Evolutionary conservation across 148 eudicot genomes (phyloP).

Genomic region (Tetragonia tetragonoides): DNA sequence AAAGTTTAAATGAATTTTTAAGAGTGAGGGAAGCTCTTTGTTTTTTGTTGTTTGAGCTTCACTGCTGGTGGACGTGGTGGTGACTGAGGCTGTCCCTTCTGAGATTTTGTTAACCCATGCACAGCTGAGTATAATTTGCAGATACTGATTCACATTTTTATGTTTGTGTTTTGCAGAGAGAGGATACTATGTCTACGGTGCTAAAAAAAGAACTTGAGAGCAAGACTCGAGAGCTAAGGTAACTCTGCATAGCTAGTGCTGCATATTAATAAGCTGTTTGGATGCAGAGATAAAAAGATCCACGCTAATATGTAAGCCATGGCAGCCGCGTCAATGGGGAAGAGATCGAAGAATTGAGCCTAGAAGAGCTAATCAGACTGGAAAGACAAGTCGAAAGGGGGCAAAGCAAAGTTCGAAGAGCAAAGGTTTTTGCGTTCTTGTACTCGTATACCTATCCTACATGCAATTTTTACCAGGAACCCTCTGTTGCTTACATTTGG

Average conservation of each 20-base stretch:
- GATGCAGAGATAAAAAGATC: too few species aligned
- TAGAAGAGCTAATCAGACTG: constrained; percentile 32
- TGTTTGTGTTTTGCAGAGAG: constrained; percentile 11
- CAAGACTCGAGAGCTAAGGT: constrained; percentile 32
- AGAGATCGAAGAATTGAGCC: constrained; percentile 24
- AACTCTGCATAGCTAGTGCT: background rate
- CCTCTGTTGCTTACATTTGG: constrained; percentile 2
- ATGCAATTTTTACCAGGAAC: background rate
- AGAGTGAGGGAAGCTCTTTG: too few species aligned
- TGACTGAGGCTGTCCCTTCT: too few species aligned
- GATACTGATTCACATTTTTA: background rate
- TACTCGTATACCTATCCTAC: background rate
- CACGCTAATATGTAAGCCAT: background rate
- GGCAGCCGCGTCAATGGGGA: constrained; percentile 28
- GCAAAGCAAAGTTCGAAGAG: constrained; percentile 28
- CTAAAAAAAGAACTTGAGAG: constrained; percentile 31
- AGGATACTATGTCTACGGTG: constrained; percentile 23
- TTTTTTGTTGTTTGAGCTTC: too few species aligned
- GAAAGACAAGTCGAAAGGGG: constrained; percentile 37
- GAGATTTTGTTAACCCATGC: too few species aligned
- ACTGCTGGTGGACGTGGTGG: too few species aligned
- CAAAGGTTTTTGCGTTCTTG: constrained; percentile 23
- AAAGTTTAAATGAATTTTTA: too few species aligned
- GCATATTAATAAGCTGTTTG: background rate
- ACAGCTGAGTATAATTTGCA: background rate